A percentile compares a stretch with the other conserved stretches of the same genome.
Evolutionary conservation across 768 basidiomycete species (phyloP).

Genomic region (Trichaptum fuscoviolaceum): DNA sequence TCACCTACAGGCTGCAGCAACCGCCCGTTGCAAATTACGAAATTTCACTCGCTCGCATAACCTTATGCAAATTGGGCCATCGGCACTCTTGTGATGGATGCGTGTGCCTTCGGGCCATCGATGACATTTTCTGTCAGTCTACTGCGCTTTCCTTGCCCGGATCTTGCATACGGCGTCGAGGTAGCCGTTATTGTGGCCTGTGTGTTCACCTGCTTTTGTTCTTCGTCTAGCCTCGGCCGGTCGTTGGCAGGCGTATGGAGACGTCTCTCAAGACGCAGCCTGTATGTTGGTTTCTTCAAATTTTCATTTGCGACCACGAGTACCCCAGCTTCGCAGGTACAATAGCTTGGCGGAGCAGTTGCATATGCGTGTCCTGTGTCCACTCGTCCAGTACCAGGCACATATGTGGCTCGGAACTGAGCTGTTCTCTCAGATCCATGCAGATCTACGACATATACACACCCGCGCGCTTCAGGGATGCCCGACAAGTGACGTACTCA

Average conservation of each 20-base stretch:
- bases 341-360: neutral
- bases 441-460: neutral
- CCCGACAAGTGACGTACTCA: neutral
- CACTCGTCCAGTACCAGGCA: neutral
- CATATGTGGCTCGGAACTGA: neutral
- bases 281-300: neutral
- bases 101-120: neutral
- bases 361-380: neutral
- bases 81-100: neutral
- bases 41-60: neutral
- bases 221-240: neutral
- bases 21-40: neutral
- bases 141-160: neutral
- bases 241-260: neutral
- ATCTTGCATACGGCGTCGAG: neutral
- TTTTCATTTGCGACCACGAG: neutral
- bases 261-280: neutral
- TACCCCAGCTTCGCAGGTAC: neutral
- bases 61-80: neutral
- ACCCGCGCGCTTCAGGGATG: neutral
- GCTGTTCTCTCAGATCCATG: neutral
- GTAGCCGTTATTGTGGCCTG: neutral
- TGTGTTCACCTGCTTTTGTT: neutral
- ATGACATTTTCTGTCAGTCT: neutral
- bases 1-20: neutral